Conservation (phyloP, 371 early-diverging fungal genomes). For the Mycotypha africana region DNA sequence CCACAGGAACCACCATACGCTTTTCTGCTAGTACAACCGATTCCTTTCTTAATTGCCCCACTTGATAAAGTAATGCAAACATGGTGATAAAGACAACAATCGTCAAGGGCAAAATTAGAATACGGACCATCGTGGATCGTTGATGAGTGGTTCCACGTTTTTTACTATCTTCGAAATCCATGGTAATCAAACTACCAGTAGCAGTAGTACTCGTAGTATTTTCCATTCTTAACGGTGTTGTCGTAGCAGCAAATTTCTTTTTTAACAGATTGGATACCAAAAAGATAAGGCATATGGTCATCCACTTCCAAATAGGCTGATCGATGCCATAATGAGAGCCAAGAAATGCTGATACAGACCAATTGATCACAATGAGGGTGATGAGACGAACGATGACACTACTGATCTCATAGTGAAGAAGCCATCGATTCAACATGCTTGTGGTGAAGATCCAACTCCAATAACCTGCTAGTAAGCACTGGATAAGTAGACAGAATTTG, state of each 20-base stretch:
- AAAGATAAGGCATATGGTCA: conserved; percentile 49
- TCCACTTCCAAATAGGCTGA: conserved; percentile 61
- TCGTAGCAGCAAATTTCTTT: conserved; percentile 24
- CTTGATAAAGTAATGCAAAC: conserved; percentile 36
- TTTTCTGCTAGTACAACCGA: conserved; percentile 15
- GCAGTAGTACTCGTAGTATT: too few relatives aligned
- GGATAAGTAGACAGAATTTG: neutral
- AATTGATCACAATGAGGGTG: conserved; percentile 53
- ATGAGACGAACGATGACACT: conserved; percentile 57
- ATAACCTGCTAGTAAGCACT: conserved; percentile 54
- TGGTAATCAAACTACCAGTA: too few relatives aligned
- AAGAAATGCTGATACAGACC: conserved; percentile 53
- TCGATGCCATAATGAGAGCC: conserved; percentile 50
- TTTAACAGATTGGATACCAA: conserved; percentile 32
- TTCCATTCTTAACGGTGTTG: too few relatives aligned
- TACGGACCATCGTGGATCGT: conserved; percentile 34
- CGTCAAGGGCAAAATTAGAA: conserved; percentile 33
- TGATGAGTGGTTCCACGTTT: conserved; percentile 20
- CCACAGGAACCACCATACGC: conserved; percentile 16
- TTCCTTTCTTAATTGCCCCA: conserved; percentile 21
- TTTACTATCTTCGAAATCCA: too few relatives aligned
- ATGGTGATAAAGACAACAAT: conserved; percentile 40
- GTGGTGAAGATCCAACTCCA: conserved; percentile 60
- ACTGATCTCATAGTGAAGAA: conserved; percentile 52
- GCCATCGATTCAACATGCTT: conserved; percentile 56